Evolutionary conservation across 1,284 basidiomycete genomes (phyloP), one percentile per base, ranked within the genome.

Genomic region (Cryptococcus sp.): DNA sequence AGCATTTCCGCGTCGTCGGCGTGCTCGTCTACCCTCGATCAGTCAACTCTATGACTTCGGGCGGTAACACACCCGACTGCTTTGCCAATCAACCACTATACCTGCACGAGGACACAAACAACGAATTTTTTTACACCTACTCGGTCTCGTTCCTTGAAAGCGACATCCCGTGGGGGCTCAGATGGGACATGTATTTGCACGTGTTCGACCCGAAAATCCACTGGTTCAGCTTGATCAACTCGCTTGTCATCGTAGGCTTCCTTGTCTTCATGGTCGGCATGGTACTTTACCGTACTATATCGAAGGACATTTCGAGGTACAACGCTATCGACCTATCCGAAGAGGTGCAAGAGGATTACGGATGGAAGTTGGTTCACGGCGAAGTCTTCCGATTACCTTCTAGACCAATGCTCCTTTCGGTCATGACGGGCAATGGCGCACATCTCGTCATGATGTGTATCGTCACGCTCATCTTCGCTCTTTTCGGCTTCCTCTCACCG

Each of bases 331-430:
- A 97, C 76, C 80, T 95, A 37, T 89, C 87, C 66, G 94, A 98
- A 76, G 93, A 97, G 68, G 90, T 97, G 0, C 93, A 96, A 79
- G 93, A 97, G 79, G 95, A 99, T 70, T 97, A 89, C 83, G 95
- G 95, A 4, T 99, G 95, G 95, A 98, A 98, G 55, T 64, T 77
- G 38, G 75, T 98, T 11, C 93, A 97, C 68, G 93, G 92, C 29
- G 95, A 99, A 78, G 91, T 99, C 16, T 98, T 97, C 83, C 86
- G 95, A 29, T 81, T 89, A 4, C 95, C 95, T 0, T 78, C 81
- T 48, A 84, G 88, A 57, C 85, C 91, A 0, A 86, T 94, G 84
- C 69, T 89, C 13, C 81, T 99, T 6, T 87, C 91, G 3, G 85
- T 95, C 46, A 84, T 93, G 77, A 86, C 91, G 25, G 95, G 95